Conservation (phyloP, 495 filamentous ascomycete genomes). For the Barbatosphaeria neglecta region DNA sequence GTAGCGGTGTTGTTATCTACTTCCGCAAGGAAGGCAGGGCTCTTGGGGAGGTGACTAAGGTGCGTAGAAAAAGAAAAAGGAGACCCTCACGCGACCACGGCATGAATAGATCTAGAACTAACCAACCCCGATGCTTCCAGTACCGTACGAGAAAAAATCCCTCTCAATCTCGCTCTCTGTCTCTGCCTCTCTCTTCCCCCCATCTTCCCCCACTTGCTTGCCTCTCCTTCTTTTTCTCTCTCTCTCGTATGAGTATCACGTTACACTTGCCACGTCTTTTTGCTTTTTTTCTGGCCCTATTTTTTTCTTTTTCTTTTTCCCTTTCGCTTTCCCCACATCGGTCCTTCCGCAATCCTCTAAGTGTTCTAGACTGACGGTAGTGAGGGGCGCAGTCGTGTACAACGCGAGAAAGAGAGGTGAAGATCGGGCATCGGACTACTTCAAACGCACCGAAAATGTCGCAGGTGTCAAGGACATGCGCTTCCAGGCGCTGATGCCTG, state of each 20-base stretch:
- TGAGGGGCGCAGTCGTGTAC: constrained; percentile 60
- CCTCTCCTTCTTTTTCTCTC: no score
- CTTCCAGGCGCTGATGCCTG: constrained; percentile 98
- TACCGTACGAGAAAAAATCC: no score
- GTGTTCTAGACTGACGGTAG: constrained; percentile 5
- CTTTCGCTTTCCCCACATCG: not conserved
- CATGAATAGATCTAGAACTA: constrained; percentile 4
- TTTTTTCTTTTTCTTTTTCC: not conserved
- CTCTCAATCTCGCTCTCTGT: no score
- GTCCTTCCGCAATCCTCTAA: no score
- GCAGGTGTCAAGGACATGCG: constrained; percentile 97
- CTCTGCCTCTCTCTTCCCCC: not conserved
- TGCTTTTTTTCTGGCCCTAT: not conserved
- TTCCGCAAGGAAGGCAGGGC: constrained; percentile 97
- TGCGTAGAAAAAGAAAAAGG: constrained; percentile 23
- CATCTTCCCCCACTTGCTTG: no score
- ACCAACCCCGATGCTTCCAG: constrained; percentile 21
- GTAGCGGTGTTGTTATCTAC: constrained; percentile 94
- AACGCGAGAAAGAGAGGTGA: constrained; percentile 82
- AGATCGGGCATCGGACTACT: constrained; percentile 92
- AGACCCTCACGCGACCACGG: not conserved
- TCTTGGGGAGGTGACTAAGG: constrained; percentile 94
- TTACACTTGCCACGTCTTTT: not conserved
- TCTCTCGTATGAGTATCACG: not conserved
- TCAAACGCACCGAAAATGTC: constrained; percentile 92